phyloP scores from a whole-genome alignment of 202 grass and related monocot genomes.

The Schoenoplectus triqueter region DNA sequence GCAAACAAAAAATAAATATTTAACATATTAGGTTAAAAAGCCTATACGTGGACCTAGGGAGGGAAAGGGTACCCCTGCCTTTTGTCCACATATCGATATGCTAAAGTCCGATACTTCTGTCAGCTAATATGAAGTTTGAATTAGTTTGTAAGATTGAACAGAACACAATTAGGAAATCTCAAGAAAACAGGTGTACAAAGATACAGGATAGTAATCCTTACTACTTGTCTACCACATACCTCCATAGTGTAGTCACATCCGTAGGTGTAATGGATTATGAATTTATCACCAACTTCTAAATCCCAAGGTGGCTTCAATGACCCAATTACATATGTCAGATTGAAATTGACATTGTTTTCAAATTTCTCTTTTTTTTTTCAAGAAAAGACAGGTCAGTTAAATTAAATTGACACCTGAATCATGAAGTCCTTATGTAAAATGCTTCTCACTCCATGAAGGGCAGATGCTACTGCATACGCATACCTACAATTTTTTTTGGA shows the following conservation, averaged over 20 bases:
- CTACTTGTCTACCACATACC: slow-evolving; percentile 46
- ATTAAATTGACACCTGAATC: slow-evolving; percentile 69
- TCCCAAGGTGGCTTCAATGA: slow-evolving; percentile 86
- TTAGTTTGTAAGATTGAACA: slow-evolving; percentile 11
- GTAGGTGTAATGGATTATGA: slow-evolving; percentile 98
- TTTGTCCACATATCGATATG: background rate
- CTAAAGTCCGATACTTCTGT: background rate
- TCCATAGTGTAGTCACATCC: slow-evolving; percentile 84
- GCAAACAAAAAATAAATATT: background rate
- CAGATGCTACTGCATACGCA: slow-evolving; percentile 86
- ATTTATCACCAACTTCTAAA: slow-evolving; percentile 67
- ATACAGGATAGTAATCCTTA: slow-evolving; percentile 5
- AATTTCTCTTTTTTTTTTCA: background rate
- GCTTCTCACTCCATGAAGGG: slow-evolving; percentile 83
- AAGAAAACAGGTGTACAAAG: slow-evolving; percentile 28
- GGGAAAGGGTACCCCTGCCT: background rate
- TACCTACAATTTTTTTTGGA: slow-evolving; percentile 53
- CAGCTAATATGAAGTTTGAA: background rate
- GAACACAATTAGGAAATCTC: slow-evolving; percentile 25
- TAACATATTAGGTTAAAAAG: background rate
- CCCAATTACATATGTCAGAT: slow-evolving; percentile 38
- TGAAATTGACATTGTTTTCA: slow-evolving; percentile 9
- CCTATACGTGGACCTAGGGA: background rate
- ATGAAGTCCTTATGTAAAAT: slow-evolving; percentile 86
- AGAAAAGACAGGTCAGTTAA: slow-evolving; percentile 10